A percentile compares a stretch with the other conserved stretches of the same genome.
These are phyloP conservation scores for Condylostoma magnum DNA, from an alignment of 169 alveolate genomes.

Conservation along the genomic window DNA sequence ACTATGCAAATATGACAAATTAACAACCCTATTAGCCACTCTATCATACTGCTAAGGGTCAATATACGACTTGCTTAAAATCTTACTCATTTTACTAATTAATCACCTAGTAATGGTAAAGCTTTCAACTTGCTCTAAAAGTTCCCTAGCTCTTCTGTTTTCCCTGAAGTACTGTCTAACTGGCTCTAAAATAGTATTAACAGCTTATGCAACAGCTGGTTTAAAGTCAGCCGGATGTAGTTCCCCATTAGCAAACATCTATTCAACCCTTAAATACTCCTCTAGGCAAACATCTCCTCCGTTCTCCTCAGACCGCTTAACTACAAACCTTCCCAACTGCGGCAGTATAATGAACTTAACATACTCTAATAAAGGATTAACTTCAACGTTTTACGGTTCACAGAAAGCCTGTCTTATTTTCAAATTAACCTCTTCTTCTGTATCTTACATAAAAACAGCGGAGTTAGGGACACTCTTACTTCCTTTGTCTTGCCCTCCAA, in stretches of 20 bases:
- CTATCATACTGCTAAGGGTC: constrained; percentile 58
- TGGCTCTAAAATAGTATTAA: constrained; percentile 94
- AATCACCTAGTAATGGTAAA: constrained; percentile 71
- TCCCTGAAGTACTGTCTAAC: constrained; percentile 94
- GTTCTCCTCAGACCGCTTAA: constrained; percentile 71
- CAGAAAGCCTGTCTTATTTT: constrained; percentile 97
- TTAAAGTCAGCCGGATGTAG: constrained; percentile 97
- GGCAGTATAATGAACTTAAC: constrained; percentile 85
- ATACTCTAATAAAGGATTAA: constrained; percentile 95
- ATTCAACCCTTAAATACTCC: constrained; percentile 84
- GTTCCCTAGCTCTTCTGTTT: constrained; percentile 86
- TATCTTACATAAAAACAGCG: constrained; percentile 99
- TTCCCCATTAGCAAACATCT: constrained; percentile 85
- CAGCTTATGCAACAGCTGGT: constrained; percentile 81
- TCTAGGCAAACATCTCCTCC: constrained; percentile 87
- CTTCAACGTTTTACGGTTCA: constrained; percentile 87
- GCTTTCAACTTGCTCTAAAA: constrained; percentile 81
- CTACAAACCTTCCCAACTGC: constrained; percentile 53
- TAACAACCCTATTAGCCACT: constrained; percentile 28
- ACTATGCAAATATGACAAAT: constrained; percentile 34
- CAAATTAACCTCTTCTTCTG: constrained; percentile 89
- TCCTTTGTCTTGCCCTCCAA: constrained; percentile 98
- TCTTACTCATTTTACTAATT: no score
- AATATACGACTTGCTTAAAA: constrained; percentile 31
- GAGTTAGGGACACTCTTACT: constrained; percentile 94